Base-by-base conservation (phyloP, 352 stramenopile genomes). In the Poterioochromonas sp. region DNA sequence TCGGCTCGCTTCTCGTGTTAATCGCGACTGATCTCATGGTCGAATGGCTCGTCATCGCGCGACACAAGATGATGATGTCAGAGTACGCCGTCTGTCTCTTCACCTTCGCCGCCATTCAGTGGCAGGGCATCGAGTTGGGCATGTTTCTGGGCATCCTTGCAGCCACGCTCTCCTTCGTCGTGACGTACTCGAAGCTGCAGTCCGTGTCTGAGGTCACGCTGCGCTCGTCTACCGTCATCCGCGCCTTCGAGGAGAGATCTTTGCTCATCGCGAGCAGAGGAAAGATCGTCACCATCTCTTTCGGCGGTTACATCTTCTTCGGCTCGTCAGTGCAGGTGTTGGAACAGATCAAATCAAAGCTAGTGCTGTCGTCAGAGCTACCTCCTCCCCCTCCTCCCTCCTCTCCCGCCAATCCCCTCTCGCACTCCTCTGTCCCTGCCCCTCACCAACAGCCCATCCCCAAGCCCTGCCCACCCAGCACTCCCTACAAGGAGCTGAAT, bases 11-110 rank as follows among this genome's bases (percentile, higher is more conserved):
- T 43, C 84, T 99, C 26, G 91, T 97, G 26, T 96, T 98, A 82
- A 97, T 99, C 79, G 94, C 92, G 40, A 88, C 97, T 18, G 94
- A 98, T 84, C 83, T 99, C 0, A 92, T 98, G 89, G 83, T 92
- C 77, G 94, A 99, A 83, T 99, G 95, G 95, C 88, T 99, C 11
- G 76, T 83, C 73, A 82, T 87, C 41, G 84, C 88, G 20, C 82
- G 85, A 73, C 39, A 71, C 11, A 90, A 88, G 76, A 82, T 92
- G 44, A 89, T 83, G 37, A 58, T 47, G 41, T 86, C 88, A 20
- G 94, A 98, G 83, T 98, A 98, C 83, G 78, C 91, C 5, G 88
- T 97, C 79, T 86, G 94, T 26, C 86, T 96, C 79, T 73, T 87
- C 3, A 97, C 94, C 51, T 98, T 98, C 87, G 86, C 88, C 58